A percentile compares a stretch with the other conserved stretches of the same genome.
These are phyloP conservation scores for Geranium brycei DNA, from an alignment of 345 rosid species.

Conservation along the genomic window DNA sequence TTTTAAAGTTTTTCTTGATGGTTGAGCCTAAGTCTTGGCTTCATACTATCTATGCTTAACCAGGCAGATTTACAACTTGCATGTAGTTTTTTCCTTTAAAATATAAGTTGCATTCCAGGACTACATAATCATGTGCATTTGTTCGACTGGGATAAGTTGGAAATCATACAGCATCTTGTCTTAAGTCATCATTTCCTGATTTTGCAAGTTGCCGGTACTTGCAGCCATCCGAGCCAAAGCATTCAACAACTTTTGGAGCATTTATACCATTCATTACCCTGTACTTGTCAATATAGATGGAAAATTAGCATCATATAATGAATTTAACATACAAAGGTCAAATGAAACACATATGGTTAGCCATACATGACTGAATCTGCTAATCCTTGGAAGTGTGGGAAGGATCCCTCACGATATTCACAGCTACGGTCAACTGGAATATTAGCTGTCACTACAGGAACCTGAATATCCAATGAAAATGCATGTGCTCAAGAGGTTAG, in stretches of 20 bases:
- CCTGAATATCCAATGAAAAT: slow-evolving; percentile 32
- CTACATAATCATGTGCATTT: background rate
- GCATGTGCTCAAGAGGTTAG: background rate
- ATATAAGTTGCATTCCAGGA: too few species aligned
- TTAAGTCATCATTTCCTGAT: slow-evolving; percentile 93
- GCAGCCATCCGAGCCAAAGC: slow-evolving; percentile 83
- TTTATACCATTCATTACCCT: slow-evolving; percentile 94
- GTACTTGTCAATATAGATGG: slow-evolving; percentile 16
- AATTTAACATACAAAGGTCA: slow-evolving; percentile 2
- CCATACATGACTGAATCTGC: slow-evolving; percentile 64
- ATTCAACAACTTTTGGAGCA: slow-evolving; percentile 92
- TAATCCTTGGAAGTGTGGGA: slow-evolving; percentile 73
- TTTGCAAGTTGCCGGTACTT: slow-evolving; percentile 88
- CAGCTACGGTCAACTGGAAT: slow-evolving; percentile 68
- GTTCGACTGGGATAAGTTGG: background rate
- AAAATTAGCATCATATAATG: slow-evolving; percentile 10
- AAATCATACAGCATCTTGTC: slow-evolving; percentile 93
- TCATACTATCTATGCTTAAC: too few species aligned
- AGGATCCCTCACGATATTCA: slow-evolving; percentile 66
- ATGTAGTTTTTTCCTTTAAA: too few species aligned
- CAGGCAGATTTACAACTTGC: too few species aligned
- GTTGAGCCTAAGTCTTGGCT: too few species aligned
- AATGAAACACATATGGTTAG: slow-evolving; percentile 8
- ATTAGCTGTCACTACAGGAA: slow-evolving; percentile 86
- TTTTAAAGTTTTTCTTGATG: too few species aligned